Base-by-base conservation (phyloP, 2,329 filamentous ascomycete species). In the Colletotrichum godetiae region DNA sequence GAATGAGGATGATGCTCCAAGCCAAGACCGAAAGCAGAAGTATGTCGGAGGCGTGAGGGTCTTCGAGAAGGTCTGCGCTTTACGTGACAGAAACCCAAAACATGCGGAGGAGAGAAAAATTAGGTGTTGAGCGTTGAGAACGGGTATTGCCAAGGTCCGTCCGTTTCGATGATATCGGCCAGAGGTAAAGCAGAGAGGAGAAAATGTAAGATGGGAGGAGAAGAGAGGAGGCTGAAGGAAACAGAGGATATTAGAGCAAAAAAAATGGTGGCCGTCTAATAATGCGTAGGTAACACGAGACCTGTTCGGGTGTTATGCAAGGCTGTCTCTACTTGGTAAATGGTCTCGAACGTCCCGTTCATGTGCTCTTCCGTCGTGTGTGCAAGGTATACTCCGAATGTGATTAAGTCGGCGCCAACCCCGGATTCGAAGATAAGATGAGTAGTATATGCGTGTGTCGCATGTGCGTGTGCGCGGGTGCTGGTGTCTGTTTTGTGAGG, bases 341-440 rank as follows among this genome's bases (percentile, higher is more conserved):
- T 42, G 31, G 33, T 33, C 62, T 64, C n/a, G 8, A 55, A 65
- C 31, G 55, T 19, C 55, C 62, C 22, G 49, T 56, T 42, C 62
- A 65, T 56, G 62, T 65, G 62, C 62, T 52, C 49, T 65, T 65
- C 46, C 10, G 31, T 66, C 33, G 29, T 35, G 42, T 42, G 31
- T 63, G 33, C 19, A 42, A 42, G 37, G 37, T 11, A 49, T 19
- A 49, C 33, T 33, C 49, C 46, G 22, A 56, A 24, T 35, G 13
- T 52, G 35, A 65, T 52, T 61, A 70, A 49, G 60, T 66, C 49
- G 55, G 67, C 71, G 71, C 71, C 71, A 73, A 71, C 71, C 71
- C 71, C 60, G 67, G 60, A 66, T 66, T 71, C 49, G 56, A 64
- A 61, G 11, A 37, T 24, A 63, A 11, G 29, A 22, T 33, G 46